phyloP scores from a whole-genome alignment of 2,329 filamentous ascomycete species.

The Phyllosticta ampelicida region DNA sequence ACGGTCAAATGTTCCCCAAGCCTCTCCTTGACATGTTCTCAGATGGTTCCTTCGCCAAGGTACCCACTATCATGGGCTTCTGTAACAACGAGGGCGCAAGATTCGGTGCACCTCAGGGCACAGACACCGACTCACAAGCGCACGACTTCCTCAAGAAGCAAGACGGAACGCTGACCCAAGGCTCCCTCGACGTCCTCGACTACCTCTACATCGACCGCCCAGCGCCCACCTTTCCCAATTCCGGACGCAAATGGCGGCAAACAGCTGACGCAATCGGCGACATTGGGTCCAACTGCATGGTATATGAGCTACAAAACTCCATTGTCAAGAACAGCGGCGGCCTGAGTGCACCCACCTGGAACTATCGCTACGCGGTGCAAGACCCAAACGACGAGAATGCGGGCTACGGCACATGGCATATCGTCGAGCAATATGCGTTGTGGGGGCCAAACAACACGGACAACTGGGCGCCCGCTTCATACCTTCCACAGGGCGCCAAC shows the following conservation, averaged over 20 bases:
- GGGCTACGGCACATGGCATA: constrained; percentile 57
- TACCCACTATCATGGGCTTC: constrained; percentile 44
- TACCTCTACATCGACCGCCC: constrained; percentile 39
- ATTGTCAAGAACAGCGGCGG: constrained; percentile 30
- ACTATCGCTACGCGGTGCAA: constrained; percentile 59
- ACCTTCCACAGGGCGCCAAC: constrained; percentile 42
- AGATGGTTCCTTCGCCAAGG: constrained; percentile 38
- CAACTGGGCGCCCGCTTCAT: constrained; percentile 42
- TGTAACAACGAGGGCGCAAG: constrained; percentile 56
- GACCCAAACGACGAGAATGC: constrained; percentile 42
- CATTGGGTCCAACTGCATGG: constrained; percentile 45
- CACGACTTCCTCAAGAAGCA: constrained; percentile 48
- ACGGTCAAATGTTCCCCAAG: constrained; percentile 40
- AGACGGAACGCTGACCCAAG: constrained; percentile 43
- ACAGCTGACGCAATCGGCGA: constrained; percentile 43
- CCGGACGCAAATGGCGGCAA: constrained; percentile 49
- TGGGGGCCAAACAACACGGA: constrained; percentile 51
- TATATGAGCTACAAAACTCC: constrained; percentile 42
- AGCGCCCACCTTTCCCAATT: constrained; percentile 39
- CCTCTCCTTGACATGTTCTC: constrained; percentile 40
- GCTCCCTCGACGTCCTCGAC: constrained; percentile 43
- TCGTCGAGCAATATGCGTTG: constrained; percentile 54
- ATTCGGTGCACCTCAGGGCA: constrained; percentile 41
- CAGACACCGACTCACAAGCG: constrained; percentile 38
- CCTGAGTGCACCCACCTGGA: constrained; percentile 34